A percentile compares a stretch with the other conserved stretches of the same genome.
Conservation (phyloP, 78 protist genomes). For the Protostelium mycophagum region DNA sequence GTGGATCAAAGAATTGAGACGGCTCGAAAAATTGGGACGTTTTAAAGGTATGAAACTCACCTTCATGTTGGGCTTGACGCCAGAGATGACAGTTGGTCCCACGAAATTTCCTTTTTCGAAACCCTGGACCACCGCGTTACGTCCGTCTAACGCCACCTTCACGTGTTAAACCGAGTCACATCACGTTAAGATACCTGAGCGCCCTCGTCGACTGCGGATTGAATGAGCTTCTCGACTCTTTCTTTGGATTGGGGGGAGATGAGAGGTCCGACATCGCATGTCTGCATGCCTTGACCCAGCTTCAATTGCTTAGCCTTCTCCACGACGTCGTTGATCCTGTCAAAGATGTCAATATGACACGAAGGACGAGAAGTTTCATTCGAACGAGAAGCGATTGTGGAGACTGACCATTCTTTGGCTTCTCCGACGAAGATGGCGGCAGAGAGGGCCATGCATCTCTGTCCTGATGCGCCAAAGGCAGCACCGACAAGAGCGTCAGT, state of each 20-base stretch:
- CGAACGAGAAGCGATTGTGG: neutral
- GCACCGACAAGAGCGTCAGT: constrained; percentile 87
- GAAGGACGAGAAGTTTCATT: neutral
- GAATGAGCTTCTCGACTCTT: constrained; percentile 66
- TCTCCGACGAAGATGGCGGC: constrained; percentile 93
- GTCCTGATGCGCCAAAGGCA: constrained; percentile 98
- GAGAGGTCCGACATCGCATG: constrained; percentile 89
- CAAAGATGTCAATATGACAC: neutral
- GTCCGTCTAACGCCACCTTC: constrained; percentile 79
- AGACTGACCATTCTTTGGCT: constrained; percentile 52
- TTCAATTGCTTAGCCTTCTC: constrained; percentile 69
- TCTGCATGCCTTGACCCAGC: constrained; percentile 40
- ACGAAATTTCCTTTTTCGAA: constrained; percentile 87
- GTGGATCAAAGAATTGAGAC: neutral
- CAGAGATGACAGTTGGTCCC: constrained; percentile 90
- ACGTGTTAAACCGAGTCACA: neutral
- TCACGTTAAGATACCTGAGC: constrained; percentile 29
- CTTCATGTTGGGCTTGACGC: constrained; percentile 67
- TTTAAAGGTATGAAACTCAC: neutral
- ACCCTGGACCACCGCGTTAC: constrained; percentile 65
- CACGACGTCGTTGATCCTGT: constrained; percentile 72
- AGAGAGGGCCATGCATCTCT: constrained; percentile 99
- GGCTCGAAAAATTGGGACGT: neutral
- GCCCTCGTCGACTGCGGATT: constrained; percentile 75
- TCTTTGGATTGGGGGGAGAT: constrained; percentile 77